Percentiles rank a stretch among this genome's conserved stretches.
phyloP scores from a whole-genome alignment of 2,329 filamentous ascomycete genomes.

The Alternaria ethzedia region DNA sequence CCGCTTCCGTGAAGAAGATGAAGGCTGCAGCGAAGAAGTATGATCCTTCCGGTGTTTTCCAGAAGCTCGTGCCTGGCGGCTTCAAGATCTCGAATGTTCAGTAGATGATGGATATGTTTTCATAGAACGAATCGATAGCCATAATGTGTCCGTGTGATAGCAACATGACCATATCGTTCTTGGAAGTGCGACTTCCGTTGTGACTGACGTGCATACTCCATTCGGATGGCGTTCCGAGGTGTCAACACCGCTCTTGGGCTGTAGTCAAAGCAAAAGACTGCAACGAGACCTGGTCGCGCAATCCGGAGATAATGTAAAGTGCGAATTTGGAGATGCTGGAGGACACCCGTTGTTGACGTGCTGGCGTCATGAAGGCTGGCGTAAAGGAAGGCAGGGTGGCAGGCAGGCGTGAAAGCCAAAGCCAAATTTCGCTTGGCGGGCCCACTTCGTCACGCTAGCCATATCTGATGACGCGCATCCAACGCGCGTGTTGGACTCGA shows the following conservation, averaged over 20 bases:
- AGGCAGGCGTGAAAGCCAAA: neutral
- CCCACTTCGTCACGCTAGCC: neutral
- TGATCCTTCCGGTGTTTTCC: conserved; percentile 31
- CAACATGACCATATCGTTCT: neutral
- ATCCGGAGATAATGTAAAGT: no score
- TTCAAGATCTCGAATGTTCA: conserved; percentile 35
- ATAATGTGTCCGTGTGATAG: neutral
- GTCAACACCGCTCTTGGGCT: neutral
- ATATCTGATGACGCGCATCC: neutral
- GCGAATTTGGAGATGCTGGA: no score
- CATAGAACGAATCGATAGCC: neutral
- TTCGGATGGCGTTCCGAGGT: neutral
- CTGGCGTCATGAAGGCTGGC: neutral
- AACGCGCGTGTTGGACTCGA: no score
- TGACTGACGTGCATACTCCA: neutral
- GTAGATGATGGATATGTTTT: neutral
- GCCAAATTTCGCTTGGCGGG: neutral
- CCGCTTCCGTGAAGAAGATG: conserved; percentile 26
- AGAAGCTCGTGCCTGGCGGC: conserved; percentile 31
- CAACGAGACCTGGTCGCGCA: no score
- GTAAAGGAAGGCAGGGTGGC: neutral
- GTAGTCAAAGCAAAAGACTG: neutral
- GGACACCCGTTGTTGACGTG: neutral
- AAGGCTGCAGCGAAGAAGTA: conserved; percentile 27
- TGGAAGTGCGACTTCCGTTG: neutral